Percentiles rank a stretch among this genome's conserved stretches.
Evolutionary conservation across 768 basidiomycete genomes (phyloP).

Genomic region (Trametes coccinea): DNA sequence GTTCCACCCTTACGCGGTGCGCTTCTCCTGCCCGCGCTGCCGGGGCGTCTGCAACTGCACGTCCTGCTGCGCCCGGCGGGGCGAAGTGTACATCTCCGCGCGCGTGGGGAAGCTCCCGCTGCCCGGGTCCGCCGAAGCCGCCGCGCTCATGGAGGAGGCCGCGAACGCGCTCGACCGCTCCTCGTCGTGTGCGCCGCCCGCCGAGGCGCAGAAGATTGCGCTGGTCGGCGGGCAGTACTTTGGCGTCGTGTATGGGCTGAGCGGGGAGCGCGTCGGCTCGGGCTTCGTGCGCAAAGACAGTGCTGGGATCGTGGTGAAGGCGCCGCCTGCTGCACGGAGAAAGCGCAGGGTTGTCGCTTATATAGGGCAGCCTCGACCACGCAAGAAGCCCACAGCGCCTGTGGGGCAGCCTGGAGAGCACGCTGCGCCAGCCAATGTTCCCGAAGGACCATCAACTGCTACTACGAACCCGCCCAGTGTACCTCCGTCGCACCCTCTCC

Average conservation of each 20-base stretch:
- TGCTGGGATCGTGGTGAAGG: conserved; percentile 7
- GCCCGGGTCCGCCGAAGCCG: conserved; percentile 12
- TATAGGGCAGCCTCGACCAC: conserved; percentile 7
- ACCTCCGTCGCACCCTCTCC: not conserved
- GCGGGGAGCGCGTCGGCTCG: conserved; percentile 14
- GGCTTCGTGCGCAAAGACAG: conserved; percentile 11
- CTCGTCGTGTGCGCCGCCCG: too few species aligned
- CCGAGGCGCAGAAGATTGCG: not conserved
- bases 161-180: not conserved
- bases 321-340: too few species aligned
- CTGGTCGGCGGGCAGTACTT: conserved; percentile 10
- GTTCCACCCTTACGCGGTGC: conserved; percentile 32
- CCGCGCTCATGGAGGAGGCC: not conserved
- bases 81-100: conserved; percentile 45
- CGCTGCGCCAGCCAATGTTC: not conserved
- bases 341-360: conserved; percentile 6
- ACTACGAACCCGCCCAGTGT: not conserved
- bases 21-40: conserved; percentile 49
- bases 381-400: not conserved
- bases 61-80: conserved; percentile 43
- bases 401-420: not conserved
- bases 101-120: conserved; percentile 9
- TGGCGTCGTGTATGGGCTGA: conserved; percentile 1
- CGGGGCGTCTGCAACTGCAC: conserved; percentile 50
- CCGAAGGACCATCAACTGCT: not conserved